Percentiles rank a stretch among this genome's conserved stretches.
Conservation (phyloP, 75 land plant species). For the Pinus tabuliformis region DNA sequence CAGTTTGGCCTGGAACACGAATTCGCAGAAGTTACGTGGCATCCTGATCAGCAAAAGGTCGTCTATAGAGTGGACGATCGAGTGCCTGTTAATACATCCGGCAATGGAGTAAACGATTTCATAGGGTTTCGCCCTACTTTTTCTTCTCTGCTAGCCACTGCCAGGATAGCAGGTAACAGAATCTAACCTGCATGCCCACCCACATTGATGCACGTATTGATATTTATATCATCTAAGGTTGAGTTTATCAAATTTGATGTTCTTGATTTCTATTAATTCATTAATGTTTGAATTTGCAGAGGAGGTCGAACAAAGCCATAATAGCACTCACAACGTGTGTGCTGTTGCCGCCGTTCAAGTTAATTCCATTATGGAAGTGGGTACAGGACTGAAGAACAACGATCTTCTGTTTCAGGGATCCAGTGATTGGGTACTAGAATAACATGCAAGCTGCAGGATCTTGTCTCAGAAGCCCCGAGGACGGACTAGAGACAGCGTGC, state of each 20-base stretch:
- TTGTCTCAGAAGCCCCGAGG: constrained; percentile 1
- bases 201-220: too few relatives aligned
- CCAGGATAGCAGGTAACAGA: too few relatives aligned
- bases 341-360: not conserved
- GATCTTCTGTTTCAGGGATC: constrained; percentile 21
- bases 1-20: constrained; percentile 7
- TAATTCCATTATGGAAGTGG: not conserved
- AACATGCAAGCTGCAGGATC: constrained; percentile 18
- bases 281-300: constrained; percentile 13
- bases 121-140: too few relatives aligned
- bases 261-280: too few relatives aligned
- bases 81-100: constrained; percentile 5
- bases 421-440: constrained; percentile 30
- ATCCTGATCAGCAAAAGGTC: not conserved
- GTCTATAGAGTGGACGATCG: not conserved
- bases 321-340: constrained; percentile 10
- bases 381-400: constrained; percentile 16
- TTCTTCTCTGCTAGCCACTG: too few relatives aligned
- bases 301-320: constrained; percentile 16
- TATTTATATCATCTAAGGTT: too few relatives aligned
- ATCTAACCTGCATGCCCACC: too few relatives aligned
- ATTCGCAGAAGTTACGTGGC: constrained; percentile 12
- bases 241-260: too few relatives aligned
- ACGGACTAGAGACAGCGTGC: not conserved
- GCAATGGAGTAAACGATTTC: not conserved